Evolutionary conservation across 345 rosid species (phyloP).

Genomic region (Carallia brachiata): DNA sequence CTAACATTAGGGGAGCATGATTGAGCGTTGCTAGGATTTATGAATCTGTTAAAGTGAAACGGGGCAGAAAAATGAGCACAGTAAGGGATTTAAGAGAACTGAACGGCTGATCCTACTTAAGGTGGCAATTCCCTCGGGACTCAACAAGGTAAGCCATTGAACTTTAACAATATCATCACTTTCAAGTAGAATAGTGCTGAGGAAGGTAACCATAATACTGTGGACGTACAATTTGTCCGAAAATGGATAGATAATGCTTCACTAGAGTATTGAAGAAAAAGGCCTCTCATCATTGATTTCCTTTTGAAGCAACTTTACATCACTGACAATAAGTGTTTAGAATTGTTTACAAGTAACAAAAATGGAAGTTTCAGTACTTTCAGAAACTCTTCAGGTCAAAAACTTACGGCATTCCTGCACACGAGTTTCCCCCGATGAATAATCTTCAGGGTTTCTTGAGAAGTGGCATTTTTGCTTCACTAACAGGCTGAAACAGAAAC

Average conservation of each 20-base stretch:
- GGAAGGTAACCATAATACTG: neutral
- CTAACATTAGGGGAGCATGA: too few species aligned
- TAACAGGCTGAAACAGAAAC: conserved; percentile 2
- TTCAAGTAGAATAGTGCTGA: too few species aligned
- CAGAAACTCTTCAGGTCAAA: conserved; percentile 4
- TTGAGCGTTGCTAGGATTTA: too few species aligned
- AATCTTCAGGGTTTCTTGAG: neutral
- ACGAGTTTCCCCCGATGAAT: neutral
- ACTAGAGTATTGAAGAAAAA: neutral
- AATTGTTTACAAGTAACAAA: conserved; percentile 9
- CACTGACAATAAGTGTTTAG: neutral
- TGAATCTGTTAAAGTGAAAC: too few species aligned
- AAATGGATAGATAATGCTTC: neutral
- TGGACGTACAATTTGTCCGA: neutral
- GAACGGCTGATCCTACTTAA: too few species aligned
- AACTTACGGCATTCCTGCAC: neutral
- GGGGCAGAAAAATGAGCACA: too few species aligned
- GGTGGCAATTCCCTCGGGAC: too few species aligned
- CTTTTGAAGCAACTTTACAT: conserved; percentile 31
- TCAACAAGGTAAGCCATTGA: too few species aligned
- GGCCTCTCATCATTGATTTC: conserved; percentile 15
- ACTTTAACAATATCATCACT: too few species aligned
- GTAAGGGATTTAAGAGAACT: too few species aligned
- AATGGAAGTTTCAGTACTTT: conserved; percentile 1
- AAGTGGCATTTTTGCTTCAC: conserved; percentile 1